phyloP scores from a whole-genome alignment of 495 filamentous ascomycete genomes.

The Trichoderma asperelloides region DNA sequence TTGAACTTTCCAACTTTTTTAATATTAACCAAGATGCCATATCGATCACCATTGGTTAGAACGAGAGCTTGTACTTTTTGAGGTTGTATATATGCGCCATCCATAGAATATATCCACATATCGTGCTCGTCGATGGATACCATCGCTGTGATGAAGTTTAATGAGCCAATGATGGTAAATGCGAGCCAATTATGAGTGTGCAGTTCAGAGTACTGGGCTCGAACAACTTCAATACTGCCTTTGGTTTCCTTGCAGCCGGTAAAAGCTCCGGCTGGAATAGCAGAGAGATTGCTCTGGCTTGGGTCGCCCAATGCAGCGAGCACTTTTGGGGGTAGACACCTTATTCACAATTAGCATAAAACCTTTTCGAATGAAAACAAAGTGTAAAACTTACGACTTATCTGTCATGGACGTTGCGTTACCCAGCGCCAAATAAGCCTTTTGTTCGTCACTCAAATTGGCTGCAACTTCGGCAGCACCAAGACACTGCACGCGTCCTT shows the following conservation, averaged over 20 bases:
- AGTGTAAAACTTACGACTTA: conserved; percentile 35
- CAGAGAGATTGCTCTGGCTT: conserved; percentile 17
- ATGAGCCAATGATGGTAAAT: conserved; percentile 39
- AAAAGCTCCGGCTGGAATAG: conserved; percentile 29
- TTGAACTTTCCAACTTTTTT: conserved; percentile 28
- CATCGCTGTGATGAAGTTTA: conserved; percentile 25
- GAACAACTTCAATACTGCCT: conserved; percentile 26
- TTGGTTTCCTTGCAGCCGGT: conserved; percentile 33
- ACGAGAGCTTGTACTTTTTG: conserved; percentile 27
- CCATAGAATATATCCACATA: conserved; percentile 37
- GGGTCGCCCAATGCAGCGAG: conserved; percentile 21
- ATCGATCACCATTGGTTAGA: conserved; percentile 34
- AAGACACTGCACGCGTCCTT: conserved; percentile 41
- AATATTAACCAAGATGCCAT: conserved; percentile 31
- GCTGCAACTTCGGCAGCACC: conserved; percentile 23
- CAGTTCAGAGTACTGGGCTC: conserved; percentile 20
- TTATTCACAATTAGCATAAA: neutral
- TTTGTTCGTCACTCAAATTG: conserved; percentile 26
- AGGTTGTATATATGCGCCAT: conserved; percentile 36
- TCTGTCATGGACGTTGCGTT: conserved; percentile 33
- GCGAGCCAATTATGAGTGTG: conserved; percentile 31
- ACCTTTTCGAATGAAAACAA: neutral
- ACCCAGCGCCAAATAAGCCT: conserved; percentile 23
- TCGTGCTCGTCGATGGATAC: conserved; percentile 39
- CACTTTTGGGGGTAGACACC: conserved; percentile 18